Evolutionary conservation across 2,329 filamentous ascomycete genomes (phyloP), one percentile per base, ranked within the genome.

Genomic region (Aspergillus sp.): DNA sequence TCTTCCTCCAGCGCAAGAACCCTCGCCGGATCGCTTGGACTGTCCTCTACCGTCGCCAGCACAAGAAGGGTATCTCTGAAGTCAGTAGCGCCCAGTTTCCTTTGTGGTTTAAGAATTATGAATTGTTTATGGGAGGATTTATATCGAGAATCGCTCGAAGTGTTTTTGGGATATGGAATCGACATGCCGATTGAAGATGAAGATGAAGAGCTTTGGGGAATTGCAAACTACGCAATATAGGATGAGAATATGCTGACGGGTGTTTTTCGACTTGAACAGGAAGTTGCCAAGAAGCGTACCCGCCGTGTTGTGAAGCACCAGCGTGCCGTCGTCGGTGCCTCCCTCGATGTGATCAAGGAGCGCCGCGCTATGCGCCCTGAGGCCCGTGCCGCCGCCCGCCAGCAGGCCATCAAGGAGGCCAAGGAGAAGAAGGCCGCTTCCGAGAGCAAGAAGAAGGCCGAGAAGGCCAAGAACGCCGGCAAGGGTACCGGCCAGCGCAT

Each of bases 31-130:
- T 98, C 76, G 85, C 91, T 64, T 98, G 93, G 93, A 98, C 93
- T 61, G 85, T 90, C 67, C 88, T 98, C 58, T 98, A 88, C 88
- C 86, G 93, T 75, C 88, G 91, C 77, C 88, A 95, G 80, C 91
- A 96, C 86, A 93, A 90, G 83, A 98, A 98, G 90, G 93, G 93
- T 86, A 94, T 97, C 79, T 95, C 91, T 82, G 93, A 98, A 90
- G 93, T 97, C 86, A 79, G 86, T 73, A 57, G 47, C 53, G 54
- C 50, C 56, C 54, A 42, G 34, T 48, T 13, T 28, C 11, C 32
- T 27, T 39, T 39, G 7, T 50, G 31, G 51, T 52, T 55, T 55
- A 47, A 50, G 41, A 43, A 48, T 39, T 46, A 35, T 45, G 39
- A 28, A 39, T 48, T 34, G 40, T 42, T 44, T 46, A 26, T 43